phyloP scores from a whole-genome alignment of 371 early-diverging fungal species.

The Syncephalastrum sp. region DNA sequence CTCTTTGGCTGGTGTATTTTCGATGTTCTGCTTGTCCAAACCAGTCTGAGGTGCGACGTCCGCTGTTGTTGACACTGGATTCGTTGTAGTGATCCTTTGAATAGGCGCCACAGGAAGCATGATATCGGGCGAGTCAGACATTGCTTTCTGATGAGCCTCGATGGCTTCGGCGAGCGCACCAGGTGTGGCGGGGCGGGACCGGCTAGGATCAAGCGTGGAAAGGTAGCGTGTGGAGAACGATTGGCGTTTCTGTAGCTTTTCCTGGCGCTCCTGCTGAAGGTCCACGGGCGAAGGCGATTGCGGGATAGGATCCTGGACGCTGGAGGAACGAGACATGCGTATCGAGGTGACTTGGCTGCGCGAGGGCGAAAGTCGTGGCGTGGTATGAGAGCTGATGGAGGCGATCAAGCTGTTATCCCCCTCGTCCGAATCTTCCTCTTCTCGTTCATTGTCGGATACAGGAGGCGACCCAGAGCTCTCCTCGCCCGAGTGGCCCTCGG shows the following conservation, averaged over 20 bases:
- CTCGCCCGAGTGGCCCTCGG: slow-evolving; percentile 4
- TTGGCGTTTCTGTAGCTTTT: slow-evolving; percentile 43
- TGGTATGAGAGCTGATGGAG: slow-evolving; percentile 36
- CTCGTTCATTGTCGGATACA: slow-evolving; percentile 33
- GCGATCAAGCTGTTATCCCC: slow-evolving; percentile 32
- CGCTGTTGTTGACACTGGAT: not conserved
- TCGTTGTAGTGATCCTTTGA: slow-evolving; percentile 1
- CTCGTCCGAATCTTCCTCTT: slow-evolving; percentile 41
- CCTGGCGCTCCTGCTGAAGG: slow-evolving; percentile 23
- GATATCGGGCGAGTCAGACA: slow-evolving; percentile 19
- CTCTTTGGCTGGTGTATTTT: too few relatives aligned
- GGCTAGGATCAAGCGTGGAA: slow-evolving; percentile 17
- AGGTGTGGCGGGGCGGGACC: too few relatives aligned
- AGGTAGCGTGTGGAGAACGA: slow-evolving; percentile 45
- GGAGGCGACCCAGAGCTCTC: slow-evolving; percentile 13
- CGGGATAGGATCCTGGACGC: slow-evolving; percentile 20
- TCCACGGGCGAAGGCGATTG: too few relatives aligned
- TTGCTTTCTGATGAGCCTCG: not conserved
- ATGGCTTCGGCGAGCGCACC: too few relatives aligned
- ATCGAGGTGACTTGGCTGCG: slow-evolving; percentile 32
- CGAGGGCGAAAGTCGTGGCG: slow-evolving; percentile 10
- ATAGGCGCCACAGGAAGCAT: slow-evolving; percentile 10
- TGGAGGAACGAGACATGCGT: slow-evolving; percentile 11
- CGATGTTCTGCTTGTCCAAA: too few relatives aligned
- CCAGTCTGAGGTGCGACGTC: not conserved